These are phyloP conservation scores for Coemansia erecta DNA, from an alignment of 192 early-diverging fungal genomes.

Conservation along the genomic window DNA sequence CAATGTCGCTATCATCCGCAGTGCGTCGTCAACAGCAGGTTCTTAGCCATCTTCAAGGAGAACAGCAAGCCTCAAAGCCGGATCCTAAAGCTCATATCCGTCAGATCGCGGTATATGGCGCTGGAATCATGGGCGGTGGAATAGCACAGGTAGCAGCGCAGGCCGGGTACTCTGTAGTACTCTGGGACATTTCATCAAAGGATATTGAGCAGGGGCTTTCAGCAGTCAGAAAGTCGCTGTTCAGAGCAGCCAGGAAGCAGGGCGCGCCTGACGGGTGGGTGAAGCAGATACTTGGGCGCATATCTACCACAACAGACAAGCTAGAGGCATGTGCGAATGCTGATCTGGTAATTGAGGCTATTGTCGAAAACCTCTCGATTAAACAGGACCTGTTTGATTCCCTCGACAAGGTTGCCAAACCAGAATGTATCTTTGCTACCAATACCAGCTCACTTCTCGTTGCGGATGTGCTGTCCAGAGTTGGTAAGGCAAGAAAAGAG, in stretches of 20 bases:
- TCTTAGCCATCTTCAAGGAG: conserved; percentile 7
- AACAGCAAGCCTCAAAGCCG: background rate
- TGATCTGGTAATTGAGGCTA: conserved; percentile 87
- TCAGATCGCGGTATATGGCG: conserved; percentile 76
- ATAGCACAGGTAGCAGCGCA: conserved; percentile 84
- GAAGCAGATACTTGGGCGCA: conserved; percentile 61
- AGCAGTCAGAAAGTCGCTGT: conserved; percentile 74
- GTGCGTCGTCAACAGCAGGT: conserved; percentile 7
- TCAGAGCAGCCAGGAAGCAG: conserved; percentile 79
- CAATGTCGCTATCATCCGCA: background rate
- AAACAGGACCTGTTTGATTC: conserved; percentile 74
- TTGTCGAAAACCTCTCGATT: conserved; percentile 81
- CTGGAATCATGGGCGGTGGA: conserved; percentile 79
- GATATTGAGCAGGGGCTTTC: conserved; percentile 69
- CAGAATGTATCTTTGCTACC: conserved; percentile 74
- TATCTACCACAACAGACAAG: conserved; percentile 66
- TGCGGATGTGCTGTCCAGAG: conserved; percentile 60
- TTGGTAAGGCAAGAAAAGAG: conserved; percentile 9
- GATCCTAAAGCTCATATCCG: conserved; percentile 39
- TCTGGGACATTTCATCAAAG: conserved; percentile 74
- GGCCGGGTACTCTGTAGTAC: conserved; percentile 68
- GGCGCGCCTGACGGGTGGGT: conserved; percentile 67
- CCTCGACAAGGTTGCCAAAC: conserved; percentile 67
- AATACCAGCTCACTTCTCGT: conserved; percentile 89
- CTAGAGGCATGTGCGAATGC: conserved; percentile 55